phyloP scores from a whole-genome alignment of 2,329 filamentous ascomycete species.

The Drechslerella dactyloides region DNA sequence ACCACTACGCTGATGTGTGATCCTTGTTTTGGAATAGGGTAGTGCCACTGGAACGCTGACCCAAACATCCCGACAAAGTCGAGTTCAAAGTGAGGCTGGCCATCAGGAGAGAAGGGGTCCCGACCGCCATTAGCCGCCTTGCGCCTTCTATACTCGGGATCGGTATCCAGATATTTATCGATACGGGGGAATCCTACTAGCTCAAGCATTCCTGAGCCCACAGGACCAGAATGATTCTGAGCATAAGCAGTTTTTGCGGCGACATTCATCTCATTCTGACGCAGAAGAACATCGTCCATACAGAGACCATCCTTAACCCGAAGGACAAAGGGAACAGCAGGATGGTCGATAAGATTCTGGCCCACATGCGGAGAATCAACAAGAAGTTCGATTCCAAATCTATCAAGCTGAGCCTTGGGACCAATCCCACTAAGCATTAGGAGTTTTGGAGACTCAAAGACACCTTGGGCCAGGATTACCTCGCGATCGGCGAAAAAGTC shows the following conservation, averaged over 20 bases:
- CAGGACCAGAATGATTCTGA: conserved; percentile 59
- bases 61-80: conserved; percentile 69
- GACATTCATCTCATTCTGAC: conserved; percentile 57
- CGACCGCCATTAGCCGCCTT: conserved; percentile 59
- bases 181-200: conserved; percentile 67
- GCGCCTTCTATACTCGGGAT: conserved; percentile 61
- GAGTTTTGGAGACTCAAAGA: conserved; percentile 65
- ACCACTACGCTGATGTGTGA: conserved; percentile 67
- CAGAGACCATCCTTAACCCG: conserved; percentile 59
- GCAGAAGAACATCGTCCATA: conserved; percentile 57
- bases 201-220: conserved; percentile 61
- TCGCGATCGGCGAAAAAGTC: conserved; percentile 63
- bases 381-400: conserved; percentile 57
- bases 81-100: conserved; percentile 68
- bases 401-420: conserved; percentile 59
- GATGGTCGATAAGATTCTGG: conserved; percentile 60
- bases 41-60: conserved; percentile 63
- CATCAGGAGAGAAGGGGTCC: conserved; percentile 65
- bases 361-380: conserved; percentile 58
- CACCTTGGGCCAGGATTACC: conserved; percentile 63
- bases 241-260: conserved; percentile 58
- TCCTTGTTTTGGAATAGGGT: conserved; percentile 60
- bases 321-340: conserved; percentile 59
- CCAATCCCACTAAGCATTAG: conserved; percentile 64
- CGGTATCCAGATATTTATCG: conserved; percentile 63